These are phyloP conservation scores for Ganoderma meredithae DNA, from an alignment of 1,284 basidiomycete species.

Conservation along the genomic window DNA sequence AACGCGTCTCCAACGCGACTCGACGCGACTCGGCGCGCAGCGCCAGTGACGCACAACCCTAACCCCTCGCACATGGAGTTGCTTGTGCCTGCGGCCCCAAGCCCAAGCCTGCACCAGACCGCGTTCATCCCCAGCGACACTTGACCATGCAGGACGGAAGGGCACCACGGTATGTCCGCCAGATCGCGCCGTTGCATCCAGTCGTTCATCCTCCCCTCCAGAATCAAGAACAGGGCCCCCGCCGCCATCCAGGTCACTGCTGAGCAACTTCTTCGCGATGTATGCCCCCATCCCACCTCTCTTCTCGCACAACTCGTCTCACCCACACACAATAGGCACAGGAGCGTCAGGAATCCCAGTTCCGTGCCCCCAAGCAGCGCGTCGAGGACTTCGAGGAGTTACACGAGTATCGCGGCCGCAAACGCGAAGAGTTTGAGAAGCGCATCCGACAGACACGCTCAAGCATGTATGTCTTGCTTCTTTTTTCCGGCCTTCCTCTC, in stretches of 20 bases:
- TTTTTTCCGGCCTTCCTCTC: slow-evolving; percentile 5
- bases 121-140: not conserved
- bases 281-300: slow-evolving; percentile 37
- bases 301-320: not conserved
- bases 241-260: slow-evolving; percentile 35
- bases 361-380: slow-evolving; percentile 91
- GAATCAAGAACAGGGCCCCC: slow-evolving; percentile 32
- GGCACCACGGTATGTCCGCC: slow-evolving; percentile 53
- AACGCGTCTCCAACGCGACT: not conserved
- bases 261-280: slow-evolving; percentile 88
- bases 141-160: slow-evolving; percentile 60
- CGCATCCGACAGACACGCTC: slow-evolving; percentile 90
- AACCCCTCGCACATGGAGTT: slow-evolving; percentile 3
- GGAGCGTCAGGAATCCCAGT: slow-evolving; percentile 93
- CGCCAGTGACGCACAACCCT: slow-evolving; percentile 4
- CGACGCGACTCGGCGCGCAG: not conserved
- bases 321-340: slow-evolving; percentile 68
- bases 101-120: not conserved
- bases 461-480: slow-evolving; percentile 67
- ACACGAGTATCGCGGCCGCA: slow-evolving; percentile 93
- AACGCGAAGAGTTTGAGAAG: slow-evolving; percentile 97
- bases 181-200: not conserved
- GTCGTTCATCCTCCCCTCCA: not conserved
- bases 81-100: not conserved
- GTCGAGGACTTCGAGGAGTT: slow-evolving; percentile 99